Percentiles rank a stretch among this genome's conserved stretches.
These are phyloP conservation scores for Blastobotrys mokoenaii DNA, from an alignment of 805 yeast genomes.

Conservation along the genomic window DNA sequence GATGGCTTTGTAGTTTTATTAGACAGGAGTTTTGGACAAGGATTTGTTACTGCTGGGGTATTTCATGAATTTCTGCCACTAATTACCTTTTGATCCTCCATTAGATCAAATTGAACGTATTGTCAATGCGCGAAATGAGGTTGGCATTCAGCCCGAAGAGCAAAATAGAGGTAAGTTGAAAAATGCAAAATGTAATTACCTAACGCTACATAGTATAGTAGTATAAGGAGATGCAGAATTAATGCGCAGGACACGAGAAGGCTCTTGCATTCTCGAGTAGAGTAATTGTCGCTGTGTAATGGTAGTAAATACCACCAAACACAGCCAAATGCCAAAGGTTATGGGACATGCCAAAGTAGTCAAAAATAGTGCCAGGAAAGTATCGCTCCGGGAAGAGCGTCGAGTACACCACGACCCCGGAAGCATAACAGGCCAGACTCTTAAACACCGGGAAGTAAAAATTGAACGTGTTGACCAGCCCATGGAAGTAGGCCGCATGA, in stretches of 20 bases:
- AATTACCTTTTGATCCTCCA: too few species aligned
- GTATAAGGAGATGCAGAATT: not conserved
- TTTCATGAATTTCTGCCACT: too few species aligned
- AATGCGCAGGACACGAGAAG: constrained; percentile 14
- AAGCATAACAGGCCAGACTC: constrained; percentile 64
- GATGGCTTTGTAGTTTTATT: too few species aligned
- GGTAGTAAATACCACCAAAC: constrained; percentile 81
- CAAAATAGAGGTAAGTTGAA: too few species aligned
- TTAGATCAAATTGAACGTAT: too few species aligned
- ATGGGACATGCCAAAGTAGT: constrained; percentile 75
- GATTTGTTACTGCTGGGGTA: too few species aligned
- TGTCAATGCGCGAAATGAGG: too few species aligned
- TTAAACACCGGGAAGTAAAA: constrained; percentile 63
- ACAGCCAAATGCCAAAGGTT: constrained; percentile 93
- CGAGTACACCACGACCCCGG: constrained; percentile 84
- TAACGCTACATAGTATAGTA: too few species aligned
- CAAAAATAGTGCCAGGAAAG: constrained; percentile 29
- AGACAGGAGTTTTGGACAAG: too few species aligned
- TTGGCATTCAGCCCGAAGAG: too few species aligned
- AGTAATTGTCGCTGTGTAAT: constrained; percentile 67
- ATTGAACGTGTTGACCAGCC: constrained; percentile 41
- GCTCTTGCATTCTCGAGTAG: constrained; percentile 46
- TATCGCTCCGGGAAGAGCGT: constrained; percentile 84
- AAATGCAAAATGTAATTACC: not conserved
- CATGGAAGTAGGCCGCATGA: constrained; percentile 46